Conservation (phyloP, 2,329 filamentous ascomycete species). For the Penicillium sclerotiorum region DNA sequence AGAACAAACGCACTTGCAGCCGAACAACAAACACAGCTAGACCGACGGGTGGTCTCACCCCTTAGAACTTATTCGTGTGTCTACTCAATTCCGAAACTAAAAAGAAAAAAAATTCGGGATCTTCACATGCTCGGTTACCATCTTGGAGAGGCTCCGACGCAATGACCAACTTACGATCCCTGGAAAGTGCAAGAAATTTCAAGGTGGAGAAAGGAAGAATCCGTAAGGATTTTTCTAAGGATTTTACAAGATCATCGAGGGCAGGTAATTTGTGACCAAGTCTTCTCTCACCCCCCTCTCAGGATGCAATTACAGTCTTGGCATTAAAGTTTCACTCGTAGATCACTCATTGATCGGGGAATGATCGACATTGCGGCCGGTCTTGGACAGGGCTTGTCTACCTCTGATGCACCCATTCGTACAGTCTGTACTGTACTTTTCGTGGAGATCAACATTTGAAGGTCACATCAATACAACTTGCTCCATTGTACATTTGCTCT, state of each 20-base stretch:
- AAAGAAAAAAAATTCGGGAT: conserved; percentile 1
- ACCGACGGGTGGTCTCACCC: conserved; percentile 3
- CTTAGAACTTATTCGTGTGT: neutral
- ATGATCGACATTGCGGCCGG: conserved; percentile 19
- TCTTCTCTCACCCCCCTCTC: neutral
- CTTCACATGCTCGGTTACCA: conserved; percentile 34
- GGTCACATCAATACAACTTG: too few relatives aligned
- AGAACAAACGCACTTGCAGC: conserved; percentile 10
- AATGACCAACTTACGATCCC: conserved; percentile 16
- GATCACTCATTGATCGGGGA: conserved; percentile 24
- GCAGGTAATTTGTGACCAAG: neutral
- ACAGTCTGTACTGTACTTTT: too few relatives aligned
- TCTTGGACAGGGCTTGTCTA: conserved; percentile 17
- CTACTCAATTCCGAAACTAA: too few relatives aligned
- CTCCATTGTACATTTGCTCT: too few relatives aligned
- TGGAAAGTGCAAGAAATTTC: conserved; percentile 1
- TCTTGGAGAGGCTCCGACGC: conserved; percentile 19
- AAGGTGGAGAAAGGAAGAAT: neutral
- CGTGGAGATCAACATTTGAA: too few relatives aligned
- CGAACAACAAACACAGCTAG: neutral
- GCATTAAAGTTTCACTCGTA: conserved; percentile 24
- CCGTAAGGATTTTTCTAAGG: neutral
- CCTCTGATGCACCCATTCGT: too few relatives aligned
- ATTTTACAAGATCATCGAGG: conserved; percentile 1
- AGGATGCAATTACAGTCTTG: conserved; percentile 18